These are phyloP conservation scores for Penicillium thymicola DNA, from an alignment of 2,329 filamentous ascomycete genomes.

Conservation along the genomic window DNA sequence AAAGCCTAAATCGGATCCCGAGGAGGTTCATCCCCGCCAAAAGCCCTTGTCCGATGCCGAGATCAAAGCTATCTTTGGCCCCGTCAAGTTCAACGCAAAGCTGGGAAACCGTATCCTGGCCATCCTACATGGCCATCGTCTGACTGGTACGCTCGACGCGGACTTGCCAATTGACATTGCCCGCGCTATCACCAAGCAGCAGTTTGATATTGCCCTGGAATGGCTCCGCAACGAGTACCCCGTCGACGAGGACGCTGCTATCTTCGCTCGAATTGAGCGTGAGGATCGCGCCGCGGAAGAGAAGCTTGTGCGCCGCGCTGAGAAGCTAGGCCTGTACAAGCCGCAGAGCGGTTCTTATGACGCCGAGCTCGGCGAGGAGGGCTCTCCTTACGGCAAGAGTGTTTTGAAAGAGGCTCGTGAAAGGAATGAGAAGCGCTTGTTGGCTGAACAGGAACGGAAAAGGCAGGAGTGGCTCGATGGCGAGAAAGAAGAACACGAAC, in stretches of 20 bases:
- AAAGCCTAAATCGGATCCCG: slow-evolving; percentile 7
- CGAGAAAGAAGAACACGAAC: slow-evolving; percentile 45
- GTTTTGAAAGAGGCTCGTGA: slow-evolving; percentile 40
- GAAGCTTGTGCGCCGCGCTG: slow-evolving; percentile 36
- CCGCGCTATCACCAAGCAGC: slow-evolving; percentile 29
- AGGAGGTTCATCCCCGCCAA: slow-evolving; percentile 19
- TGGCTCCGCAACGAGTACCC: slow-evolving; percentile 45
- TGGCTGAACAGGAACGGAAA: slow-evolving; percentile 47
- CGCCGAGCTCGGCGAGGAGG: slow-evolving; percentile 40
- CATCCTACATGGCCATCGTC: slow-evolving; percentile 44
- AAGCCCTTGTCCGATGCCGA: slow-evolving; percentile 33
- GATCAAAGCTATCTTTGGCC: slow-evolving; percentile 37
- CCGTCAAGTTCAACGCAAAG: slow-evolving; percentile 24
- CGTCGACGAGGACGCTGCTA: slow-evolving; percentile 49
- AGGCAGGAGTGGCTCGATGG: slow-evolving; percentile 52
- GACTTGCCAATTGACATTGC: slow-evolving; percentile 41
- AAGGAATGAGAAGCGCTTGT: slow-evolving; percentile 39
- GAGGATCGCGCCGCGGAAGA: slow-evolving; percentile 40
- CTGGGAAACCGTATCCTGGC: slow-evolving; percentile 39
- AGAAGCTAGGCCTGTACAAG: slow-evolving; percentile 42
- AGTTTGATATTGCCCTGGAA: slow-evolving; percentile 36
- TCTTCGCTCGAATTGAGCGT: slow-evolving; percentile 44
- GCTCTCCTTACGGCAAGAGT: slow-evolving; percentile 44
- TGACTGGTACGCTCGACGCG: slow-evolving; percentile 46
- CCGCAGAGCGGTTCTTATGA: slow-evolving; percentile 46